Conservation (phyloP, 2,329 filamentous ascomycete genomes). For the Decorospora gaudefroyi region DNA sequence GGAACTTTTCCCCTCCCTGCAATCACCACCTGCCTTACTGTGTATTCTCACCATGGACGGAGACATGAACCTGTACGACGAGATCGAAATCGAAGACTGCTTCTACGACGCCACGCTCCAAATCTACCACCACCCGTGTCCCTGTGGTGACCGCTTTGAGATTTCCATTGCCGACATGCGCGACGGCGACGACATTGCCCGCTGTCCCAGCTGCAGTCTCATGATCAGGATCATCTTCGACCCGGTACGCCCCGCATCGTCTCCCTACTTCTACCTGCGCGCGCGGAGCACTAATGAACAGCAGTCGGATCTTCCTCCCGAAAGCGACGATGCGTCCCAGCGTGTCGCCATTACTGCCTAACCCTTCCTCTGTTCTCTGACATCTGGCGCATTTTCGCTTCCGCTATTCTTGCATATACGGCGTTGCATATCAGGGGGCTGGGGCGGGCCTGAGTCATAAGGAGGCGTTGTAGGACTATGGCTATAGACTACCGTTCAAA, state of each 20-base stretch:
- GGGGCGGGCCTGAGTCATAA: too few species aligned
- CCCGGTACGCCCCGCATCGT: constrained; percentile 64
- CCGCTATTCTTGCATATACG: constrained; percentile 3
- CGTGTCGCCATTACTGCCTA: constrained; percentile 36
- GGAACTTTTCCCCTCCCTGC: too few species aligned
- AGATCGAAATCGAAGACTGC: constrained; percentile 93
- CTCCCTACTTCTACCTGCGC: not conserved
- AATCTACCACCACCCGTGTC: constrained; percentile 95
- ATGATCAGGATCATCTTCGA: constrained; percentile 98
- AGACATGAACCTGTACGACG: constrained; percentile 79
- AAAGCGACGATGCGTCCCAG: constrained; percentile 31
- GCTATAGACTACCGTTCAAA: constrained; percentile 7
- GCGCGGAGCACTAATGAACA: constrained; percentile 4
- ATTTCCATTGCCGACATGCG: constrained; percentile 81
- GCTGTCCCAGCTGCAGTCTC: constrained; percentile 94
- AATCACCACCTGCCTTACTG: too few species aligned
- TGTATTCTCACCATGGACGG: constrained; percentile 44
- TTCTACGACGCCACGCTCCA: constrained; percentile 93
- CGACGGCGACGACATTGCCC: constrained; percentile 91
- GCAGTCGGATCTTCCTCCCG: constrained; percentile 41
- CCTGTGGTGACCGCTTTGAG: constrained; percentile 95
- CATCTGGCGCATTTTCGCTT: not conserved
- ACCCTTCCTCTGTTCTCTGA: not conserved
- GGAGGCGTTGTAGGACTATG: constrained; percentile 1
- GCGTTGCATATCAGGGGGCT: constrained; percentile 27